Evolutionary conservation across 306 rosid genomes (phyloP), one percentile per base, ranked within the genome.

Genomic region (Dryas alaskensis): DNA sequence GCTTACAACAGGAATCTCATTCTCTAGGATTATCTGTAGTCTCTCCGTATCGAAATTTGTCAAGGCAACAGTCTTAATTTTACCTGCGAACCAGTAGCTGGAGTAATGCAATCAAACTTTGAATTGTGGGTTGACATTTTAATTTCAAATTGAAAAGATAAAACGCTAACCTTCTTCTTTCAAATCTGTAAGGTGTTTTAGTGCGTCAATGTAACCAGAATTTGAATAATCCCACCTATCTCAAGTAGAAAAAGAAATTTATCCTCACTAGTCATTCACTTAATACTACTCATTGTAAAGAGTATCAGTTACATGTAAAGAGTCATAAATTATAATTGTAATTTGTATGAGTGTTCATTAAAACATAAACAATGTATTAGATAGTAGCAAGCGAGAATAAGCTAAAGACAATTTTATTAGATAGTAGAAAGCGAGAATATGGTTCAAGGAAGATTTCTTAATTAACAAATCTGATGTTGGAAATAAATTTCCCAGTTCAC

Each of bases 201-300:
- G 89, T 43, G 99, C 97, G 82, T 92, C 96, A 68, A 94, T 85
- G 85, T 92, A 94, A 59, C 97, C 97, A 46, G 88, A 31, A 79
- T 89, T 94, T 58, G 99, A 80, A 76, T 91, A 94, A 76, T 89
- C 96, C 98, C 98, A 91, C 98, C 97, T 94, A 82, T 78, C 81
- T 76, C 72, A 70, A 60, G 65, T 7, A 81, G 60, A 86, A 81
- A 70, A 53, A 44, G n/a, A 51, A 74, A 57, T 17, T 50, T 44
- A 39, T 44, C 37, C 43, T 7, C 65, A 57, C 44, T 25, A 71
- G 9, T 22, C 44, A 12, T 22, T 45, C 75, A 57, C 55, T 54
- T 11, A 43, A 42, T 7, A 64, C 8, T 10, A 62, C 16, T 60
- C 19, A n/a, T 3, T 53, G 22, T 6, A 53, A 31, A 31, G 37